Evolutionary conservation across 2,329 filamentous ascomycete genomes (phyloP).

Genomic region (Aspergillus phoenicis): DNA sequence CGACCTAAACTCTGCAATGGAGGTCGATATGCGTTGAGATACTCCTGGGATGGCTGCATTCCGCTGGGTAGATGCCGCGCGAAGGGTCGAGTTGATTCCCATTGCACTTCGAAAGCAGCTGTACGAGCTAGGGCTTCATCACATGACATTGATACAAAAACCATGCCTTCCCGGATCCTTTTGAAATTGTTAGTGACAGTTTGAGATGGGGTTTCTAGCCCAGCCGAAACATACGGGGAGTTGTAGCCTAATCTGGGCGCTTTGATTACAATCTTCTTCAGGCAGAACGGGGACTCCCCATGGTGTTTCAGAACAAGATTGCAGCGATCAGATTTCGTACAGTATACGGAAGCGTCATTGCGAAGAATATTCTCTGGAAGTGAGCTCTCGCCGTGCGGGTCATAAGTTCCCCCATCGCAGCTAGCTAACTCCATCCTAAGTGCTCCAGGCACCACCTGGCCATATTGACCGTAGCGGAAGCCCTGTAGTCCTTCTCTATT

Average conservation of each 20-base stretch:
- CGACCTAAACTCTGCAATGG: constrained; percentile 39
- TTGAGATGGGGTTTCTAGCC: neutral
- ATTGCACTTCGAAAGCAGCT: constrained; percentile 73
- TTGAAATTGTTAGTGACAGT: constrained; percentile 35
- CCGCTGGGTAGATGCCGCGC: constrained; percentile 33
- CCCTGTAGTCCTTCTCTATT: constrained; percentile 50
- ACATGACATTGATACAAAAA: constrained; percentile 85
- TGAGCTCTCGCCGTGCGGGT: constrained; percentile 58
- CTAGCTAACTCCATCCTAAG: constrained; percentile 85
- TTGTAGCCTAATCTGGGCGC: constrained; percentile 80
- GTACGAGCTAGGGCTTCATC: constrained; percentile 75
- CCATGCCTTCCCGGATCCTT: constrained; percentile 86
- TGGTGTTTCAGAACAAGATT: constrained; percentile 84
- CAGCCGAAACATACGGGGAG: constrained; percentile 68
- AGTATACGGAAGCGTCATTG: constrained; percentile 83
- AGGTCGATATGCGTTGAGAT: constrained; percentile 40
- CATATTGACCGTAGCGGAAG: constrained; percentile 82
- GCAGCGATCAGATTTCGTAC: constrained; percentile 82
- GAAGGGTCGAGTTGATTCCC: constrained; percentile 44
- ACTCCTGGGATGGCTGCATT: constrained; percentile 44
- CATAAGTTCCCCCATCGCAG: constrained; percentile 78
- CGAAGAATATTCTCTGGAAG: constrained; percentile 79
- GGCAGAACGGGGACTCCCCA: constrained; percentile 75
- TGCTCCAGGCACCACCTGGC: constrained; percentile 80
- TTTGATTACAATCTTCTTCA: constrained; percentile 86